These are phyloP conservation scores for Ophiostoma himal-ulmi DNA, from an alignment of 2,329 filamentous ascomycete genomes.

Conservation along the genomic window DNA sequence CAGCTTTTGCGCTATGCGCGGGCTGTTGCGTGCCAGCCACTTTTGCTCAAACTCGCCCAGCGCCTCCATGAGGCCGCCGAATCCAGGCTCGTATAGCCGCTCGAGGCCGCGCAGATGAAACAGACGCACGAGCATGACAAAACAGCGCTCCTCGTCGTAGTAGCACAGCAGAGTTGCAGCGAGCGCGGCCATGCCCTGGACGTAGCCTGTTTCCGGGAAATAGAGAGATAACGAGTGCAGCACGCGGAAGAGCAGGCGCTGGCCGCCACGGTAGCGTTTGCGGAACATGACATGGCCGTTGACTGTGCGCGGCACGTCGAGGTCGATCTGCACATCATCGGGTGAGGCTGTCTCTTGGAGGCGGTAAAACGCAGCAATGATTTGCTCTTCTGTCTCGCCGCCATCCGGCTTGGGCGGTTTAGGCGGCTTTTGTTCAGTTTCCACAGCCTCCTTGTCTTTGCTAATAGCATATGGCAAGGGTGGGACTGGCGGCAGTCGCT, in stretches of 20 bases:
- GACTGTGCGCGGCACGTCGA: conserved; percentile 93
- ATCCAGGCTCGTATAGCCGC: conserved; percentile 75
- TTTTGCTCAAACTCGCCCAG: conserved; percentile 76
- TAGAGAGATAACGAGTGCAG: conserved; percentile 88
- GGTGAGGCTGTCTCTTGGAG: conserved; percentile 69
- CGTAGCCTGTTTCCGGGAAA: conserved; percentile 86
- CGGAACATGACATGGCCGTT: conserved; percentile 97
- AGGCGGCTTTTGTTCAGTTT: not conserved
- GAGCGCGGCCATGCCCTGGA: conserved; percentile 94
- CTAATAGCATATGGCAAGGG: not conserved
- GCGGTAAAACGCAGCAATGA: conserved; percentile 66
- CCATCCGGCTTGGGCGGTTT: conserved; percentile 35
- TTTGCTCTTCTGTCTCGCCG: conserved; percentile 60
- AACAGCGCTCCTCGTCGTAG: conserved; percentile 89
- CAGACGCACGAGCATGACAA: conserved; percentile 92
- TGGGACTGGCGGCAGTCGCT: conserved; percentile 11
- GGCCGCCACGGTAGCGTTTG: conserved; percentile 81
- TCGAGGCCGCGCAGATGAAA: conserved; percentile 87
- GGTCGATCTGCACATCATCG: conserved; percentile 94
- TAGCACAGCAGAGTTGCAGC: conserved; percentile 92
- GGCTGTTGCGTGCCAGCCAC: conserved; percentile 71
- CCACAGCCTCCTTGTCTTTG: conserved; percentile 9
- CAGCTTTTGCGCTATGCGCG: conserved; percentile 64
- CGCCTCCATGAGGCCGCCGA: conserved; percentile 79
- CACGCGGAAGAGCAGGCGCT: conserved; percentile 85